Conservation (phyloP, 192 early-diverging fungal species). For the Linnemannia schmuckeri region DNA sequence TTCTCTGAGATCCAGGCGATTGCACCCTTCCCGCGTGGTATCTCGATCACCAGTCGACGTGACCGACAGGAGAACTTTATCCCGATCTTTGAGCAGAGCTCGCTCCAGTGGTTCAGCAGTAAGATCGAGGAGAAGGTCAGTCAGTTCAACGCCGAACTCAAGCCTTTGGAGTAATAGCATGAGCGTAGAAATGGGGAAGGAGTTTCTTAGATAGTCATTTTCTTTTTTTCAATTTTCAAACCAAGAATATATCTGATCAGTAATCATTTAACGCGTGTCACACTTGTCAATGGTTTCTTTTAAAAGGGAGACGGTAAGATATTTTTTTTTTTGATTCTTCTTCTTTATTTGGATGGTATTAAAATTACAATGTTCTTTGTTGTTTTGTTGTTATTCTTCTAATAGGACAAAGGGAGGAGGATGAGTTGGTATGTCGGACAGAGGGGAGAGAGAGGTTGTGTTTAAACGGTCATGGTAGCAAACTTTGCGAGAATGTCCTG, state of each 20-base stretch:
- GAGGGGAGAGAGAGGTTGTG: background rate
- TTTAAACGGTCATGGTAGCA: conserved; percentile 41
- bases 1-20: conserved; percentile 81
- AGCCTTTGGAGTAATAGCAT: conserved; percentile 40
- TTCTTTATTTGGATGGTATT: background rate
- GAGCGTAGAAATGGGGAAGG: background rate
- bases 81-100: conserved; percentile 73
- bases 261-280: background rate
- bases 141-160: conserved; percentile 61
- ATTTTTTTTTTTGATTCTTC: background rate
- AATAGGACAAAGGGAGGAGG: background rate
- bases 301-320: background rate
- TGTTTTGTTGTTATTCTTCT: conserved; percentile 7
- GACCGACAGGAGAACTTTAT: conserved; percentile 78
- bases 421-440: background rate
- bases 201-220: background rate
- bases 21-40: conserved; percentile 77
- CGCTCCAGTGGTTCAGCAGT: conserved; percentile 76
- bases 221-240: no score
- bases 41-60: conserved; percentile 74
- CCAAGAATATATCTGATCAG: background rate
- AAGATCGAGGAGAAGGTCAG: conserved; percentile 78
- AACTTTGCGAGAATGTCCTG: conserved; percentile 52
- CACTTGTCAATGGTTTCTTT: background rate
- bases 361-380: background rate